phyloP scores from a whole-genome alignment of 2,329 filamentous ascomycete genomes.

The Ceratocystis destructans region DNA sequence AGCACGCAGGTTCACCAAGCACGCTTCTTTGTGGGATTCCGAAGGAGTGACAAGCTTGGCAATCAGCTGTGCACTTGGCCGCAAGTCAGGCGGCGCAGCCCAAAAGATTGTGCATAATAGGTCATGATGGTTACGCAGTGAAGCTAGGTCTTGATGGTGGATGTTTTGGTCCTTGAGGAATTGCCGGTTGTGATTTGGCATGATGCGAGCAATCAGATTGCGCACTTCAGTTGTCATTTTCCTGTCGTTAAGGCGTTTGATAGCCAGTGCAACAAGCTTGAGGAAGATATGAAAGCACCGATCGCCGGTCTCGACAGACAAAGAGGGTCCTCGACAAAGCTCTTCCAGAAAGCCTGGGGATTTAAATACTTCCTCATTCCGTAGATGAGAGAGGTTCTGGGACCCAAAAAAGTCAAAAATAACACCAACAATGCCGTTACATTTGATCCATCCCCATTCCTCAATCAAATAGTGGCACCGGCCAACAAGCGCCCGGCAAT shows the following conservation, averaged over 20 bases:
- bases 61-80: constrained; percentile 41
- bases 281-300: constrained; percentile 54
- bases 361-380: constrained; percentile 48
- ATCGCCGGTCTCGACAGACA: constrained; percentile 41
- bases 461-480: constrained; percentile 50
- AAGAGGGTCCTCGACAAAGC: constrained; percentile 32
- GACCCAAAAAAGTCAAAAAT: constrained; percentile 57
- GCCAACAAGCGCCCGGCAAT: constrained; percentile 44
- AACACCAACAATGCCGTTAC: constrained; percentile 42
- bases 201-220: constrained; percentile 46
- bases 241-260: constrained; percentile 37
- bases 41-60: constrained; percentile 46
- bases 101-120: constrained; percentile 53
- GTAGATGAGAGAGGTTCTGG: constrained; percentile 46
- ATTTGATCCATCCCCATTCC: constrained; percentile 52
- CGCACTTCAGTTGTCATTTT: constrained; percentile 40
- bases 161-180: constrained; percentile 49
- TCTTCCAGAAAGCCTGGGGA: constrained; percentile 49
- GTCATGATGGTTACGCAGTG: constrained; percentile 55
- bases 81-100: constrained; percentile 42
- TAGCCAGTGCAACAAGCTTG: constrained; percentile 46
- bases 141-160: constrained; percentile 46
- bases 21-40: constrained; percentile 52
- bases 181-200: constrained; percentile 53
- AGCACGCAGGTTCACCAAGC: constrained; percentile 47